A percentile compares a stretch with the other conserved stretches of the same genome.
Conservation (phyloP, 108 stramenopile genomes). For the Asterionellopsis glacialis region DNA sequence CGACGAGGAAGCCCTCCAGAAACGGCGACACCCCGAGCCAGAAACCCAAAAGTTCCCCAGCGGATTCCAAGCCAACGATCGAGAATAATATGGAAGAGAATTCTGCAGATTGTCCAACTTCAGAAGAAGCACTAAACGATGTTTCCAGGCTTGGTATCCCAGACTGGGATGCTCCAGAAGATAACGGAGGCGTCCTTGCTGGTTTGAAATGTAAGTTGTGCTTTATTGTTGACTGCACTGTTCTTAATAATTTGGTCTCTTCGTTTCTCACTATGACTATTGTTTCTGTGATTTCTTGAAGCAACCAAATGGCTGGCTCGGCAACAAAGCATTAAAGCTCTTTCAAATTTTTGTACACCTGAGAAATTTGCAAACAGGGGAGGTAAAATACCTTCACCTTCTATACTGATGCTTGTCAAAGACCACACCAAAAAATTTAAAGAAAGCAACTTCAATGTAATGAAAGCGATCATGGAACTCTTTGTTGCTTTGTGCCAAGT, state of each 20-base stretch:
- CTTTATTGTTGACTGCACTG: neutral
- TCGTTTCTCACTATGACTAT: neutral
- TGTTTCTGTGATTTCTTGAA: conserved; percentile 10
- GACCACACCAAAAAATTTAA: conserved; percentile 71
- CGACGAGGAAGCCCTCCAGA: neutral
- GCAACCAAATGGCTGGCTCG: conserved; percentile 68
- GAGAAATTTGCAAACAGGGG: conserved; percentile 10
- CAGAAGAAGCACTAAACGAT: conserved; percentile 50
- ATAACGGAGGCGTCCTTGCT: conserved; percentile 60
- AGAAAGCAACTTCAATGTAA: conserved; percentile 80
- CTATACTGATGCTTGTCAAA: conserved; percentile 56
- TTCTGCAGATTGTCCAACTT: conserved; percentile 15
- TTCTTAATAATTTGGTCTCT: neutral
- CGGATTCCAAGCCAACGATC: neutral
- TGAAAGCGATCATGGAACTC: conserved; percentile 54
- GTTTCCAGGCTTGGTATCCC: conserved; percentile 47
- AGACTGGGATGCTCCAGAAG: conserved; percentile 57
- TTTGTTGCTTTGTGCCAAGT: conserved; percentile 46
- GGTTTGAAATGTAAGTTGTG: conserved; percentile 64
- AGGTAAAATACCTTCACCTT: conserved; percentile 19
- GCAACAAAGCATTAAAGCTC: conserved; percentile 51
- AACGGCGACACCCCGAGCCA: neutral
- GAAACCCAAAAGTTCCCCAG: neutral
- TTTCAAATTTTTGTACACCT: conserved; percentile 36
- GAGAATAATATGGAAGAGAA: conserved; percentile 8